Evolutionary conservation across 331 rosid species (phyloP).

Genomic region (Erythrophleum ivorense): DNA sequence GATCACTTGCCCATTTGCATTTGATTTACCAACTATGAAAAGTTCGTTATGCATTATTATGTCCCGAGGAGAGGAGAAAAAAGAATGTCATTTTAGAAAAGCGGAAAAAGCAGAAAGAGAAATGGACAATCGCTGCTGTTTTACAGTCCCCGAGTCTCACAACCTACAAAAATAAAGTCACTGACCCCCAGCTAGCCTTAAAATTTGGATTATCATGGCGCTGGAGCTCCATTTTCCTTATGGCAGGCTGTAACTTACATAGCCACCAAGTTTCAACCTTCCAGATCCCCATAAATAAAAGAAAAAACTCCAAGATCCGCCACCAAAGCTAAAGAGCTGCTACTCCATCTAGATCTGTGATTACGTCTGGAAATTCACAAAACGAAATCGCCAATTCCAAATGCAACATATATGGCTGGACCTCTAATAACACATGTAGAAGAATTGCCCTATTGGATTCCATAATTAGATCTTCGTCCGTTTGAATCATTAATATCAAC

Average conservation of each 20-base stretch:
- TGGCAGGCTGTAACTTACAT: background rate
- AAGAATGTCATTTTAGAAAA: background rate
- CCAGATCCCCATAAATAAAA: background rate
- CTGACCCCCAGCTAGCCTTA: constrained; percentile 12
- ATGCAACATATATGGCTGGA: constrained; percentile 1
- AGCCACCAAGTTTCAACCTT: too few species aligned
- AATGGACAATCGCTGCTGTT: background rate
- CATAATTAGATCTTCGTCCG: constrained; percentile 10
- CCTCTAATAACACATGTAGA: constrained; percentile 14
- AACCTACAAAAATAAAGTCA: background rate
- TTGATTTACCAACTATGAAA: constrained; percentile 27
- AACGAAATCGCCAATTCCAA: constrained; percentile 13
- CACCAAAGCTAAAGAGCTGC: constrained; percentile 6
- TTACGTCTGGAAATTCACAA: constrained; percentile 27
- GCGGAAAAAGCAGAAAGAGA: background rate
- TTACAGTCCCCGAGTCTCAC: background rate
- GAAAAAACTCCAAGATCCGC: constrained; percentile 6
- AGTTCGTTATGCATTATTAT: constrained; percentile 10
- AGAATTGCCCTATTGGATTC: constrained; percentile 5
- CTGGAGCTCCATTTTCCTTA: too few species aligned
- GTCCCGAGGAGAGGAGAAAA: background rate
- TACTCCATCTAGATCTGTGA: constrained; percentile 23
- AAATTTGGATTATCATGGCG: constrained; percentile 3
- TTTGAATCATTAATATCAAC: background rate
- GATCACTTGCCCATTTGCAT: constrained; percentile 32